Evolutionary conservation across 78 protist genomes (phyloP), one percentile per base, ranked within the genome.

Genomic region (Dictyostelium discoideum): DNA sequence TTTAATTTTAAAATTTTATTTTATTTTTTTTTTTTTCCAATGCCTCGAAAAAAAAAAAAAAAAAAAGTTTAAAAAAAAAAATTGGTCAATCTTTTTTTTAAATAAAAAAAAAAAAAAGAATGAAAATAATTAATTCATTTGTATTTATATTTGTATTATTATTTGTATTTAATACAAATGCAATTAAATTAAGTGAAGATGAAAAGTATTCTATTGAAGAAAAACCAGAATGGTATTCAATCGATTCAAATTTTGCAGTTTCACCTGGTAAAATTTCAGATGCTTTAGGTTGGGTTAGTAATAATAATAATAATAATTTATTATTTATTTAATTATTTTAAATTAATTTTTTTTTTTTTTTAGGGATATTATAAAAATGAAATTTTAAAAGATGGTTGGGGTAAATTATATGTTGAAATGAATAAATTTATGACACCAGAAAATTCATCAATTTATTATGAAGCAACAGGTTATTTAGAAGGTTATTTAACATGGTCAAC

Each of bases 361-460:
- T 74, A 32, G 83, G 93, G 93, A 26, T 88, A 88, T 48, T 89
- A 37, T 81, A 89, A 89, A 89, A 77, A 89, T 89, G 94, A 89
- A 44, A 32, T 67, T 5, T 18, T 16, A 20, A 57, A 89, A 69
- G 94, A 89, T 81, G 94, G 94, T 22, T 89, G 94, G 94, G 94
- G 94, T 37, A 89, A 89, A 81, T 29, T 89, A 46, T 48, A 40
- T 14, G 48, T 89, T 48, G 87, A 89, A 81, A 80, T 73, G 63
- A 85, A 85, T 42, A 24, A 16, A 24, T n/a, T 6, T 42, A 42
- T 79, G 50, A 7, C 73, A 48, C 0, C 9, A 48, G 26, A 48
- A 3, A 39, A 50, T 44, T 46, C 73, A 10, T 13, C 18, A 24
- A 13, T 50, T 16, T 69, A 79, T 5, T 65, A 63, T 26, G 16